Percentiles rank a stretch among this genome's conserved stretches.
Evolutionary conservation across 805 yeast species (phyloP).

Genomic region (Pichia ethanolica): DNA sequence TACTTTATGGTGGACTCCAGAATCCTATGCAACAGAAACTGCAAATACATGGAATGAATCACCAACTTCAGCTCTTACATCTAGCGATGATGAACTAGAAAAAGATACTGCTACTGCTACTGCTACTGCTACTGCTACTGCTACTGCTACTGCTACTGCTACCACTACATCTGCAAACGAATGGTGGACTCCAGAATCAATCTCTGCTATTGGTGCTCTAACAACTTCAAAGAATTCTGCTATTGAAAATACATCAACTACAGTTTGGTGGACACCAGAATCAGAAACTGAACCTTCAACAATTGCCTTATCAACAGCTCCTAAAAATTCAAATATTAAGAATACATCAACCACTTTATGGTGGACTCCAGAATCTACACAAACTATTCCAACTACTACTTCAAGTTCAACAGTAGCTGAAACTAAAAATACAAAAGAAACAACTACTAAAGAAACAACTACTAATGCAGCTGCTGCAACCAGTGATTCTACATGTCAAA

Average conservation of each 20-base stretch:
- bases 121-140: too few relatives aligned
- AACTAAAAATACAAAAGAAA: too few relatives aligned
- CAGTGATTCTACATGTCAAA: constrained; percentile 13
- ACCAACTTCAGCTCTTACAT: too few relatives aligned
- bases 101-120: too few relatives aligned
- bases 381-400: background rate
- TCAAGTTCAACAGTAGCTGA: too few relatives aligned
- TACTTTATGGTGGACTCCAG: constrained; percentile 1
- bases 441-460: background rate
- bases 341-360: constrained; percentile 2
- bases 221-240: too few relatives aligned
- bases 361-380: background rate
- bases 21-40: background rate
- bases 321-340: too few relatives aligned
- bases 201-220: background rate
- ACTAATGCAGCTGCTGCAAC: background rate
- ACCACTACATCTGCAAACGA: too few relatives aligned
- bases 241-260: constrained; percentile 1
- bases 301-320: background rate
- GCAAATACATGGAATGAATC: too few relatives aligned
- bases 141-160: too few relatives aligned
- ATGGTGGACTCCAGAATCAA: too few relatives aligned
- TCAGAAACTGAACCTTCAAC: background rate
- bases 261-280: constrained; percentile 18
- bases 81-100: too few relatives aligned